Percentiles rank a stretch among this genome's conserved stretches.
These are phyloP conservation scores for Cystobasidium tubakii DNA, from an alignment of 768 basidiomycete genomes.

Conservation along the genomic window DNA sequence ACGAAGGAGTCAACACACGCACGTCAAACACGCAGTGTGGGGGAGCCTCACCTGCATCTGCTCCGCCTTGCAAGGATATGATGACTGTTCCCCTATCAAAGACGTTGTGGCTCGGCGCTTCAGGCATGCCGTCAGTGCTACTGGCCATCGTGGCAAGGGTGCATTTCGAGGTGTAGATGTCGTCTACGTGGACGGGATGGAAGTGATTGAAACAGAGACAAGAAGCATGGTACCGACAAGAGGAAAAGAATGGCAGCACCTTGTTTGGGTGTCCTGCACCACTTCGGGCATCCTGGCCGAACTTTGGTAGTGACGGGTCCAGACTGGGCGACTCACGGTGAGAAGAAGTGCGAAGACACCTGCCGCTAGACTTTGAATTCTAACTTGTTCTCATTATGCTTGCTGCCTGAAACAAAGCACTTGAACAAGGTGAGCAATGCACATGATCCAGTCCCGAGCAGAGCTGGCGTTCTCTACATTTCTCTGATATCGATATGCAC, in stretches of 20 bases:
- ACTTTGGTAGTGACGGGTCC: background rate
- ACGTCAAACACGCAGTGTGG: background rate
- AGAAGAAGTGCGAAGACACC: no score
- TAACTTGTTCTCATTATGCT: no score
- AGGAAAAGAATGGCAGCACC: background rate
- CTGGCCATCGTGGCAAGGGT: background rate
- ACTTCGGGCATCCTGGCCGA: no score
- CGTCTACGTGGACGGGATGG: background rate
- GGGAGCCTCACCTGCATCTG: background rate
- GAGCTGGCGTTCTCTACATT: no score
- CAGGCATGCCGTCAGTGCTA: background rate
- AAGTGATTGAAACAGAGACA: background rate
- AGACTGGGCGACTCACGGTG: background rate
- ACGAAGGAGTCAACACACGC: no score
- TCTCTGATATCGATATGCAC: no score
- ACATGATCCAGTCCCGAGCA: no score
- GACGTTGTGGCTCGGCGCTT: background rate
- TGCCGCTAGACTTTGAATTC: no score
- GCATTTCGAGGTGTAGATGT: no score
- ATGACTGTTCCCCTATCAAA: background rate
- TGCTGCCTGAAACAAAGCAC: no score
- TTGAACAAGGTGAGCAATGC: no score
- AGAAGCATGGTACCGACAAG: background rate
- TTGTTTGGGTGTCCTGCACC: no score
- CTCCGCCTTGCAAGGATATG: background rate